phyloP scores from a whole-genome alignment of 108 stramenopile species.

The Conticribra guillardii region DNA sequence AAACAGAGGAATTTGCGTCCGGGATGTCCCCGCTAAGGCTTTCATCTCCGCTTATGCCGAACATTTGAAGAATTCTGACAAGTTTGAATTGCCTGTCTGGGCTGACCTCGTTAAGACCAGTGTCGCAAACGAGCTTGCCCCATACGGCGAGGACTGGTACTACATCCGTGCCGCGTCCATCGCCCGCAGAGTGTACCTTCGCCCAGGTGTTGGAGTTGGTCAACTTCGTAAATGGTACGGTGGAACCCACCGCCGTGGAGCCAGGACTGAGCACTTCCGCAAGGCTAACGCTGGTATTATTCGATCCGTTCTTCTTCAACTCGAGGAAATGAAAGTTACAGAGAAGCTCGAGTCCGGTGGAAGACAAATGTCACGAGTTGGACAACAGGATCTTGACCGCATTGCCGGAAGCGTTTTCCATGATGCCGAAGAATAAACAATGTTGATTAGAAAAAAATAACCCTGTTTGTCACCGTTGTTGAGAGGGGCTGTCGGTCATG shows the following conservation, averaged over 20 bases:
- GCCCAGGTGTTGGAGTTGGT: slow-evolving; percentile 96
- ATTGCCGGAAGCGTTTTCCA: slow-evolving; percentile 93
- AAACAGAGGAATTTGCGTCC: slow-evolving; percentile 89
- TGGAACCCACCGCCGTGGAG: slow-evolving; percentile 89
- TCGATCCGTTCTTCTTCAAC: slow-evolving; percentile 92
- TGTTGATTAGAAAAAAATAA: neutral
- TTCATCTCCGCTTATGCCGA: slow-evolving; percentile 97
- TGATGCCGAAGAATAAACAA: slow-evolving; percentile 68
- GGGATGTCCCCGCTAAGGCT: slow-evolving; percentile 87
- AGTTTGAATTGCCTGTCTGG: slow-evolving; percentile 98
- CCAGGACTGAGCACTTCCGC: slow-evolving; percentile 93
- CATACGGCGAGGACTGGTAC: slow-evolving; percentile 99
- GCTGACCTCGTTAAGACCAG: slow-evolving; percentile 98
- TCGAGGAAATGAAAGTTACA: slow-evolving; percentile 95
- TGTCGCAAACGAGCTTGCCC: slow-evolving; percentile 98
- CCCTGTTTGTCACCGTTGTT: neutral
- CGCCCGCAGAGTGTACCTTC: slow-evolving; percentile 98
- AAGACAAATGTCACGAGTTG: slow-evolving; percentile 91
- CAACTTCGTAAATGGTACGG: slow-evolving; percentile 97
- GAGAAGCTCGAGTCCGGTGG: slow-evolving; percentile 89
- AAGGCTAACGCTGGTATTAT: slow-evolving; percentile 94
- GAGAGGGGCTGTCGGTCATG: too few species aligned
- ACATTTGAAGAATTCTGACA: slow-evolving; percentile 98
- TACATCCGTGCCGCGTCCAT: slow-evolving; percentile 99
- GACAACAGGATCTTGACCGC: slow-evolving; percentile 99